Evolutionary conservation across 1,284 basidiomycete genomes (phyloP), one percentile per base, ranked within the genome.

Genomic region (Moniliella sp.): DNA sequence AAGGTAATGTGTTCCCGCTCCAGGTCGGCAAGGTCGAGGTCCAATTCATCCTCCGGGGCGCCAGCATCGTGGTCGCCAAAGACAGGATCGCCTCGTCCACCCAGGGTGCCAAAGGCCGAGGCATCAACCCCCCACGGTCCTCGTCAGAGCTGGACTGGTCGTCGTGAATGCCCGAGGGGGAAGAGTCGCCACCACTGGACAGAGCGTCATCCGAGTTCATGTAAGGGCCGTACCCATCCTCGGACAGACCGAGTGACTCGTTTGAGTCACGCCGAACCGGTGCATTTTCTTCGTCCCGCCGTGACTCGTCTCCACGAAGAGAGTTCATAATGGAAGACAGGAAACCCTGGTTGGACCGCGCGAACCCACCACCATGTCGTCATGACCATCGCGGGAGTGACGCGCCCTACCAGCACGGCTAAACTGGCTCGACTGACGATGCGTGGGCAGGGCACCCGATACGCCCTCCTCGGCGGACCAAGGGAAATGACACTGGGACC

Each of bases 41-140:
- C 52, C 10, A 51, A 32, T 25, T 53, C 45, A 27, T 53, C 48
- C 28, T 47, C 42, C 8, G 50, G 46, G 12, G 39, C 39, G 27
- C 42, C 39, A n/a, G 54, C 55, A 15, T 36, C 39, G 19, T 40
- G 40, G 15, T 54, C 52, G 21, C 55, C 55, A 38, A 59, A 59
- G 15, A 58, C 46, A 4, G 52, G 43, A 26, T 59, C 54, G 14
- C 45, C 43, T 16, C 43, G 39, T 8, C 48, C 52, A 19, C 39
- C 46, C 23, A 48, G 40, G 0, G 48, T 43, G n/a, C 51, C 51
- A 27, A 55, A 55, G 10, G 46, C 51, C 14, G 50, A 52, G n/a
- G 51, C 49, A 4, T 52, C 36, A 7, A 55, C 37, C 7, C 49
- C 51, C 14, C n/a, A 37, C 50, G 14, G 48, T 33, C 15, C 35